Evolutionary conservation across 2,329 filamentous ascomycete genomes (phyloP), one percentile per base, ranked within the genome.

Genomic region (Mycosphaerella sp.): DNA sequence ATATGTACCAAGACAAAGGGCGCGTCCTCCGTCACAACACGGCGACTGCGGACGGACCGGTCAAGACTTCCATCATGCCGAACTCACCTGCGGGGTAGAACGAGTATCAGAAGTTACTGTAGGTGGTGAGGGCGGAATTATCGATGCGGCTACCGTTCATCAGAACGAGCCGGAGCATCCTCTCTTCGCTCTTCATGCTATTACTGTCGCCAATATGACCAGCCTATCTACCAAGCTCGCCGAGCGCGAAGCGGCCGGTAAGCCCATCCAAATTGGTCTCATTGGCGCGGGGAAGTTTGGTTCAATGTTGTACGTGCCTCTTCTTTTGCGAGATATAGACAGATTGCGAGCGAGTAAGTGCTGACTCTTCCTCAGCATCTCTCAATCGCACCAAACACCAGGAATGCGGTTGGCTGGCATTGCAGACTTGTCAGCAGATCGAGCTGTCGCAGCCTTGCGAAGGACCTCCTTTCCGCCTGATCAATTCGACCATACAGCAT

Each of bases 201-300:
- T 34, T 18, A 17, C 21, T 25, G 18, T 21, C 21, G 37, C 17
- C 32, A 59, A 16, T 10, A 73, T 73, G 70, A 71, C 68, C 1
- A 65, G 59, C 53, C 63, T 71, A 34, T 72, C 68, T n/a, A 68
- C 65, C 7, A 73, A 71, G 60, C 67, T 73, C 41, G 69, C 68
- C 16, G 64, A 70, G 54, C 65, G 70, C 35, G 70, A 71, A 52
- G 63, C 62, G 34, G 60, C 59, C 34, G 70, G 71, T 52, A 71
- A 68, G 56, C 69, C 69, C 3, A 69, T 73, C 30, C 62, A 62
- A 36, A 68, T 75, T 32, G 73, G 71, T 41, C 66, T 75, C 50
- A 75, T 75, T 46, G 71, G 73, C 3, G 71, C 72, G 35, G 72
- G 72, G 48, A 75, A 74, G 53, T 75, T 74, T 48, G 72, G 72